These are phyloP conservation scores for Viola pubescens DNA, from an alignment of 441 rosid genomes.

Conservation along the genomic window DNA sequence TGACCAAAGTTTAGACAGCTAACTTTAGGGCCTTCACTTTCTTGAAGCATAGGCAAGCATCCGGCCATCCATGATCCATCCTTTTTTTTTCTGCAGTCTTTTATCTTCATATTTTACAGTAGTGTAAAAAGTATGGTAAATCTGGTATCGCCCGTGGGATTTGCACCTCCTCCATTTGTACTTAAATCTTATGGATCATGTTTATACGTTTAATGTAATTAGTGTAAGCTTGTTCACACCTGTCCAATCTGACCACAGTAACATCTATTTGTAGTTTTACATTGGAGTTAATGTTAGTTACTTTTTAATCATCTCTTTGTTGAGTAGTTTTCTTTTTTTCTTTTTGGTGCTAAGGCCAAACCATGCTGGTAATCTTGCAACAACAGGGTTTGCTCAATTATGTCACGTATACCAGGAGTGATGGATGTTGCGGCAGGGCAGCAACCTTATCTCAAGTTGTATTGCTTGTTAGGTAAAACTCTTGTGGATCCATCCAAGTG, in stretches of 20 bases:
- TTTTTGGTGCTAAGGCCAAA: too few species aligned
- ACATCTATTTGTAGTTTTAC: too few species aligned
- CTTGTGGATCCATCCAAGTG: too few species aligned
- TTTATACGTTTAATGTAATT: constrained; percentile 40
- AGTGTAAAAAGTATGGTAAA: constrained; percentile 37
- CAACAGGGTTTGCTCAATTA: too few species aligned
- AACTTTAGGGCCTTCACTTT: constrained; percentile 28
- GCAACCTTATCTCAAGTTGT: too few species aligned
- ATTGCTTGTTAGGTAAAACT: too few species aligned
- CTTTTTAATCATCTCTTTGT: too few species aligned
- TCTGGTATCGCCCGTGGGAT: constrained; percentile 24
- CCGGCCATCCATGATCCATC: constrained; percentile 20
- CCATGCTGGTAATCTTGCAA: too few species aligned
- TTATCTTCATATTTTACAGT: constrained; percentile 2
- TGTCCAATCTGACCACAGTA: not conserved
- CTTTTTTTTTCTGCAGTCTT: constrained; percentile 23
- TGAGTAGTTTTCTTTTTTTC: too few species aligned
- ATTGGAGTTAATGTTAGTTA: too few species aligned
- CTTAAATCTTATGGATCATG: constrained; percentile 29
- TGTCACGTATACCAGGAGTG: too few species aligned
- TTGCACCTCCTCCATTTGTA: constrained; percentile 34
- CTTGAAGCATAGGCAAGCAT: constrained; percentile 43
- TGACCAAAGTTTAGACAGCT: constrained; percentile 56
- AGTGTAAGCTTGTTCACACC: constrained; percentile 29
- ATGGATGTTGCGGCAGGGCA: too few species aligned